Evolutionary conservation across 345 rosid species (phyloP).

Genomic region (Ceriops tagal): DNA sequence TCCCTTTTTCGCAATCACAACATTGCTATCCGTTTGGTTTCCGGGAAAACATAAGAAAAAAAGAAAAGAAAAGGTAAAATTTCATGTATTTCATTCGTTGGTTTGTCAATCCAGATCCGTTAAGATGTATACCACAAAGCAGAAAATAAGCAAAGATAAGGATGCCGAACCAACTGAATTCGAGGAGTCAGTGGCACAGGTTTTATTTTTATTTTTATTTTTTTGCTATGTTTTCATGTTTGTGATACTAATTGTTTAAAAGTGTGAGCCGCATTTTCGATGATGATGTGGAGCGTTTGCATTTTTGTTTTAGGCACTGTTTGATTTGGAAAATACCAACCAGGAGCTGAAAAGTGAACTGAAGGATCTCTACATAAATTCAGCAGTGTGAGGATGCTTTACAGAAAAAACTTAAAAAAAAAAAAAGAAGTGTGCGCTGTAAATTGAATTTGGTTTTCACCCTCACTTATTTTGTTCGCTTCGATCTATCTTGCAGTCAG

Average conservation of each 20-base stretch:
- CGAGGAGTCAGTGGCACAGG: constrained; percentile 88
- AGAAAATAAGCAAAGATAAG: constrained; percentile 76
- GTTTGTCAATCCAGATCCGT: not conserved
- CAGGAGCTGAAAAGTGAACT: constrained; percentile 79
- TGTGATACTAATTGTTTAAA: not conserved
- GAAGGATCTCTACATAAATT: constrained; percentile 76
- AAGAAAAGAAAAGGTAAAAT: not conserved
- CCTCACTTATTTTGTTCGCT: not conserved
- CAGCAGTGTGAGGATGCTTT: constrained; percentile 55
- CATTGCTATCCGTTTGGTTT: not conserved
- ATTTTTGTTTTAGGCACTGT: constrained; percentile 46
- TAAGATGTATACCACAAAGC: constrained; percentile 69
- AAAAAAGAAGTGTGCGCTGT: not conserved
- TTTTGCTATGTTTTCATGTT: not conserved
- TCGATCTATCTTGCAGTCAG: constrained; percentile 43
- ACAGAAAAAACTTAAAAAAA: too few species aligned
- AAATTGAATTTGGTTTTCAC: not conserved
- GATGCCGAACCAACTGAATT: constrained; percentile 74
- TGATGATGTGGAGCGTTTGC: not conserved
- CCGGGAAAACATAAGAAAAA: not conserved
- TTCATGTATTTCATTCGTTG: too few species aligned
- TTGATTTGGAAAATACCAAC: constrained; percentile 79
- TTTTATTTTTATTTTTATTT: constrained; percentile 5
- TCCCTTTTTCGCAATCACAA: too few species aligned
- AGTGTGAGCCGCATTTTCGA: not conserved